Evolutionary conservation across 1,284 basidiomycete genomes (phyloP).

Genomic region (Naganishia cerealis): DNA sequence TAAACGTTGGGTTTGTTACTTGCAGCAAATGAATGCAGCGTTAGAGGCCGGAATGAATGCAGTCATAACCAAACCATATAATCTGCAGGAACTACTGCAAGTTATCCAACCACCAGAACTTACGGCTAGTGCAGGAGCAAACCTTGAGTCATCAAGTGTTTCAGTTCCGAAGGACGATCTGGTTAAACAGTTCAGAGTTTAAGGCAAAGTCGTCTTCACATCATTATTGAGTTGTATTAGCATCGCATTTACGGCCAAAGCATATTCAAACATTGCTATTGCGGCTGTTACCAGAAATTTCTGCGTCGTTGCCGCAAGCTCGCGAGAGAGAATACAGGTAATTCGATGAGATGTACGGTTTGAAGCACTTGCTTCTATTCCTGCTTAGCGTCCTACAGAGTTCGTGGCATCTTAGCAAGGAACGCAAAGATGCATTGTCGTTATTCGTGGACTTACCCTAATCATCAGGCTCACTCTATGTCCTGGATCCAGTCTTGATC

Average conservation of each 20-base stretch:
- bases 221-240: slow-evolving; percentile 12
- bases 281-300: too few species aligned
- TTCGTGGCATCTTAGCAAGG: neutral
- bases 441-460: slow-evolving; percentile 37
- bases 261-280: neutral
- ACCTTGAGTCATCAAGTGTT: neutral
- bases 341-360: too few species aligned
- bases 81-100: slow-evolving; percentile 9
- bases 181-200: neutral
- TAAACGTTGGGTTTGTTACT: neutral
- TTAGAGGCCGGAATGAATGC: slow-evolving; percentile 30
- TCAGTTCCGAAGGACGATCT: slow-evolving; percentile 1
- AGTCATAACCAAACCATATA: slow-evolving; percentile 34
- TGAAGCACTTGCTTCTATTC: neutral
- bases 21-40: slow-evolving; percentile 27
- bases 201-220: neutral
- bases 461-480: slow-evolving; percentile 50
- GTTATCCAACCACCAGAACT: slow-evolving; percentile 12
- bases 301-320: too few species aligned
- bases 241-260: neutral
- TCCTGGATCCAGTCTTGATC: slow-evolving; percentile 37
- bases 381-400: slow-evolving; percentile 10
- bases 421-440: neutral
- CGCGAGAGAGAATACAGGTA: neutral
- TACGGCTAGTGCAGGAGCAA: neutral